A percentile compares a stretch with the other conserved stretches of the same genome.
These are phyloP conservation scores for Stagonosporopsis vannaccii DNA, from an alignment of 2,329 filamentous ascomycete genomes.

Conservation along the genomic window DNA sequence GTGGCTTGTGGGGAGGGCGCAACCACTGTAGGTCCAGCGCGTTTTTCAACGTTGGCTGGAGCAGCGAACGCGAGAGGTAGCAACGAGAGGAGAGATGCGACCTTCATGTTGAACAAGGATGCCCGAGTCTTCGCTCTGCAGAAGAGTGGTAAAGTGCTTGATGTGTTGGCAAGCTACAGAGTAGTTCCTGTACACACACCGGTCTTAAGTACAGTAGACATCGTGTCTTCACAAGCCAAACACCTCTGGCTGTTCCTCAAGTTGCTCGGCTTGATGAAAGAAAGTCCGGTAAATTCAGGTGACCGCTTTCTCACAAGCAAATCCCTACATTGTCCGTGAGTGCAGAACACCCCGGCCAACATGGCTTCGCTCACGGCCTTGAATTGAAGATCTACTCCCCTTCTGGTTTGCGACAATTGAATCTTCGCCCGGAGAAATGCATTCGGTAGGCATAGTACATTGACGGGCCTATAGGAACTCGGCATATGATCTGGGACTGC, in stretches of 20 bases:
- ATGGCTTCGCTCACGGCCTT: not conserved
- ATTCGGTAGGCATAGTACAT: not conserved
- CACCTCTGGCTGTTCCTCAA: not conserved
- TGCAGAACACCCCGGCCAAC: not conserved
- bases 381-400: slow-evolving; percentile 9
- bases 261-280: slow-evolving; percentile 10
- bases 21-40: slow-evolving; percentile 61
- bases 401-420: not conserved
- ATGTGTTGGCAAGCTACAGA: not conserved
- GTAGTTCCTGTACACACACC: not conserved
- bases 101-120: slow-evolving; percentile 37
- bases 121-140: not conserved
- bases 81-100: slow-evolving; percentile 28
- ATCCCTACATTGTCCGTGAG: slow-evolving; percentile 6
- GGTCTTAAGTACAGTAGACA: slow-evolving; percentile 6
- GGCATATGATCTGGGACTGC: not conserved
- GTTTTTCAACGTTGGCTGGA: slow-evolving; percentile 52
- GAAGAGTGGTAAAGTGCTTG: not conserved
- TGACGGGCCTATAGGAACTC: not conserved
- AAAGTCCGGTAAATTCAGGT: slow-evolving; percentile 9
- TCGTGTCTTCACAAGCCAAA: slow-evolving; percentile 17
- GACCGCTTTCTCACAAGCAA: slow-evolving; percentile 3
- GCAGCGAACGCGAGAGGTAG: slow-evolving; percentile 42
- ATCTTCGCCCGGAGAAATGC: not conserved
- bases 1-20: slow-evolving; percentile 62